phyloP scores from a whole-genome alignment of 306 rosid genomes.

The Dalbergia cochinchinensis region DNA sequence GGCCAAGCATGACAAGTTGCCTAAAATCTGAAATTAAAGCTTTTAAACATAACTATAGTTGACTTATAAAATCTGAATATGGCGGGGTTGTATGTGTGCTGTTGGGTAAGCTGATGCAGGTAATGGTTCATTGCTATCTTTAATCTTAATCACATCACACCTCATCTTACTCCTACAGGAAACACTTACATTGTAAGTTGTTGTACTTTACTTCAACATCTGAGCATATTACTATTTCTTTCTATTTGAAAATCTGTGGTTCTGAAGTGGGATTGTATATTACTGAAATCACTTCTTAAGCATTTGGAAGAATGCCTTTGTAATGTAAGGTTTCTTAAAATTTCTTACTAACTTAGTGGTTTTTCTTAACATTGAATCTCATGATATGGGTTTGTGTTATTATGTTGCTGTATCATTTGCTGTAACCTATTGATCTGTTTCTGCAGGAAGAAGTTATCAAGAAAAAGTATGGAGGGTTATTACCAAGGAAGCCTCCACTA shows the following conservation, averaged over 20 bases:
- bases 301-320: slow-evolving; percentile 15
- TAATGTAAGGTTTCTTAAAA: background rate
- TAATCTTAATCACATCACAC: slow-evolving; percentile 18
- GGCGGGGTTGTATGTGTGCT: background rate
- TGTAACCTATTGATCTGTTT: slow-evolving; percentile 31
- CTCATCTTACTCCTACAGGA: background rate
- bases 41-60: background rate
- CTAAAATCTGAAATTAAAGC: background rate
- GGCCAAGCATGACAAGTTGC: background rate
- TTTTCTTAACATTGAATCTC: slow-evolving; percentile 35
- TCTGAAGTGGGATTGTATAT: slow-evolving; percentile 5
- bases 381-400: slow-evolving; percentile 31
- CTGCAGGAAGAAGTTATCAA: slow-evolving; percentile 77
- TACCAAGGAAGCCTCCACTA: slow-evolving; percentile 91
- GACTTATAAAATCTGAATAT: slow-evolving; percentile 12
- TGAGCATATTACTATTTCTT: background rate
- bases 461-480: slow-evolving; percentile 94
- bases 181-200: slow-evolving; percentile 8
- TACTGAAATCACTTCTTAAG: slow-evolving; percentile 34
- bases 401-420: slow-evolving; percentile 39
- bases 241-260: background rate
- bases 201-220: background rate
- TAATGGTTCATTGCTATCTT: slow-evolving; percentile 9
- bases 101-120: background rate
- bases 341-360: slow-evolving; percentile 1